Percentiles rank a stretch among this genome's conserved stretches.
phyloP scores from a whole-genome alignment of 768 basidiomycete species.

The Macrocybe gigantea region DNA sequence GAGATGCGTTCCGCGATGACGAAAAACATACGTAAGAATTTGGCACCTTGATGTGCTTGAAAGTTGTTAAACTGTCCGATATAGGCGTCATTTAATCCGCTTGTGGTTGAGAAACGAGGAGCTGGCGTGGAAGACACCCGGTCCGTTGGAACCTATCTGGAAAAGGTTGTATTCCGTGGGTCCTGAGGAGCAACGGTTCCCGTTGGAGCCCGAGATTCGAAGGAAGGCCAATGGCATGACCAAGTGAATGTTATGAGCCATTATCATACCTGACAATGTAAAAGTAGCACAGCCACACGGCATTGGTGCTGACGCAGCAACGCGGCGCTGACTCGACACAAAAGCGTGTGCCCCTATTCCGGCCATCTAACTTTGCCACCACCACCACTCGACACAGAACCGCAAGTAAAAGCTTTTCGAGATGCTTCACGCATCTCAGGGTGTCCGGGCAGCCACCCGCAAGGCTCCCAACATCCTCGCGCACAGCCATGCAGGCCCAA shows the following conservation, averaged over 20 bases:
- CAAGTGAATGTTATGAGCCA: not conserved
- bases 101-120: conserved; percentile 34
- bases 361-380: too few relatives aligned
- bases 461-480: conserved; percentile 28
- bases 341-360: too few relatives aligned
- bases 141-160: conserved; percentile 28
- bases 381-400: too few relatives aligned
- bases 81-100: conserved; percentile 31
- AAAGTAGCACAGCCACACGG: too few relatives aligned
- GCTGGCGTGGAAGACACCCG: conserved; percentile 30
- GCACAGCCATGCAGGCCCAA: conserved; percentile 10
- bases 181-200: conserved; percentile 30
- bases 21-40: conserved; percentile 31
- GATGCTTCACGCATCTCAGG: conserved; percentile 36
- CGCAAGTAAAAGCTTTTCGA: not conserved
- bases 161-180: conserved; percentile 23
- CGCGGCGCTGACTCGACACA: too few relatives aligned
- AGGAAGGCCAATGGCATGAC: not conserved
- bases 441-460: conserved; percentile 33
- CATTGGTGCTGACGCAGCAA: too few relatives aligned
- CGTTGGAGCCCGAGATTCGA: conserved; percentile 28
- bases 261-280: too few relatives aligned
- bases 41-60: not conserved
- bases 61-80: not conserved
- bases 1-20: conserved; percentile 38